Evolutionary conservation across 2,329 filamentous ascomycete species (phyloP).

Genomic region (Periglandula ipomoeae): DNA sequence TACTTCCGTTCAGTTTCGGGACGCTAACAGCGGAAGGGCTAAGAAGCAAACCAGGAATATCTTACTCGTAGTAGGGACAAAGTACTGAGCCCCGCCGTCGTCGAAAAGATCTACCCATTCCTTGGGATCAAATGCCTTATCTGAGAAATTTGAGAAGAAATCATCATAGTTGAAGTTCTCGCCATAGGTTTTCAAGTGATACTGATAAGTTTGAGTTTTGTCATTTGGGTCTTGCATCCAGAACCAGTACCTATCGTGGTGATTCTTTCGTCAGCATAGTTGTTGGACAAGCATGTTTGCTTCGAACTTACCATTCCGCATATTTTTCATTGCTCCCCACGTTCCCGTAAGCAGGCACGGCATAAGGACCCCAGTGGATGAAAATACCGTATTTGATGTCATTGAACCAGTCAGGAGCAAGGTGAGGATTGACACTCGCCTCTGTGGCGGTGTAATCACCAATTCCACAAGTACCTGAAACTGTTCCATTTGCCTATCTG

Average conservation of each 20-base stretch:
- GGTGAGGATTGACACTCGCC: background rate
- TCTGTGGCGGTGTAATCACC: background rate
- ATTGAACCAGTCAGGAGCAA: slow-evolving; percentile 34
- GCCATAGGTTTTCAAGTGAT: slow-evolving; percentile 35
- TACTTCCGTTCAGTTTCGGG: too few relatives aligned
- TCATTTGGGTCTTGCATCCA: slow-evolving; percentile 13
- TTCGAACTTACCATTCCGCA: slow-evolving; percentile 35
- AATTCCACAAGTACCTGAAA: slow-evolving; percentile 4
- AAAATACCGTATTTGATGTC: slow-evolving; percentile 50
- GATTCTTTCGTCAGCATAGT: too few relatives aligned
- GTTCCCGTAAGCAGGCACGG: slow-evolving; percentile 46
- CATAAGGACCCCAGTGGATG: slow-evolving; percentile 49
- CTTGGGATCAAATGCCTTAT: slow-evolving; percentile 37
- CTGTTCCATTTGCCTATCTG: background rate
- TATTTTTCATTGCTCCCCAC: slow-evolving; percentile 28
- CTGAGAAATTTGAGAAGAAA: slow-evolving; percentile 43
- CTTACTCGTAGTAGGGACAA: slow-evolving; percentile 28
- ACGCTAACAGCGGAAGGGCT: too few relatives aligned
- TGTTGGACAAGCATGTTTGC: too few relatives aligned
- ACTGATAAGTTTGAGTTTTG: slow-evolving; percentile 25
- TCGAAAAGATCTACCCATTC: slow-evolving; percentile 44
- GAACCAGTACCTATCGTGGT: slow-evolving; percentile 11
- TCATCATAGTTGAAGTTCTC: slow-evolving; percentile 44
- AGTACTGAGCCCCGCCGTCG: slow-evolving; percentile 40
- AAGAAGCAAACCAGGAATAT: too few relatives aligned